phyloP scores from a whole-genome alignment of 1,284 basidiomycete species.

The Fomitopsis pinicola region DNA sequence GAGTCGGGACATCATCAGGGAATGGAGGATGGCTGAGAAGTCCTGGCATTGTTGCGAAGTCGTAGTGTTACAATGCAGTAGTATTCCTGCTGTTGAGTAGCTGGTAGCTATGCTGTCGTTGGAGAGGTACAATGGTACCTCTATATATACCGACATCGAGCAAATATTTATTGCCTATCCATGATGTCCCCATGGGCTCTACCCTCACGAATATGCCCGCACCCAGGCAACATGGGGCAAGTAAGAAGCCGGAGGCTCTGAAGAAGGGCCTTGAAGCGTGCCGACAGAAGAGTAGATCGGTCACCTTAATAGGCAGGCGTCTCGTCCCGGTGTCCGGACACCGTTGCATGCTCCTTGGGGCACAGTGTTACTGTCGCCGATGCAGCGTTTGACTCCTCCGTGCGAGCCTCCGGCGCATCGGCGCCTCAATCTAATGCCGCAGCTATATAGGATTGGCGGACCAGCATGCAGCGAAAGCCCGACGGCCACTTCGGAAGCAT shows the following conservation, averaged over 20 bases:
- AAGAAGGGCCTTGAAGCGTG: background rate
- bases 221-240: background rate
- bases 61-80: background rate
- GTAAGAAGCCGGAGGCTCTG: background rate
- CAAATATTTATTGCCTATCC: no score
- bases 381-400: background rate
- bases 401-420: background rate
- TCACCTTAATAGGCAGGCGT: background rate
- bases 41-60: constrained; percentile 2
- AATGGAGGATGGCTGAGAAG: constrained; percentile 2
- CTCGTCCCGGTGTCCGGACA: background rate
- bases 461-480: background rate
- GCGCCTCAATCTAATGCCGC: background rate
- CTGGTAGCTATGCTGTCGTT: no score
- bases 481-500: background rate
- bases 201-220: background rate
- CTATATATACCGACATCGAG: background rate
- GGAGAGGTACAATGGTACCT: background rate
- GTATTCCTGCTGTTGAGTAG: background rate
- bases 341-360: background rate
- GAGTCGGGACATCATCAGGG: constrained; percentile 8
- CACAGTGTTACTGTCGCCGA: background rate
- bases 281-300: background rate
- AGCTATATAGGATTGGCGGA: background rate
- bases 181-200: background rate